Percentiles rank a stretch among this genome's conserved stretches.
Conservation (phyloP, 352 stramenopile species). For the Thalassiosira hispida region DNA sequence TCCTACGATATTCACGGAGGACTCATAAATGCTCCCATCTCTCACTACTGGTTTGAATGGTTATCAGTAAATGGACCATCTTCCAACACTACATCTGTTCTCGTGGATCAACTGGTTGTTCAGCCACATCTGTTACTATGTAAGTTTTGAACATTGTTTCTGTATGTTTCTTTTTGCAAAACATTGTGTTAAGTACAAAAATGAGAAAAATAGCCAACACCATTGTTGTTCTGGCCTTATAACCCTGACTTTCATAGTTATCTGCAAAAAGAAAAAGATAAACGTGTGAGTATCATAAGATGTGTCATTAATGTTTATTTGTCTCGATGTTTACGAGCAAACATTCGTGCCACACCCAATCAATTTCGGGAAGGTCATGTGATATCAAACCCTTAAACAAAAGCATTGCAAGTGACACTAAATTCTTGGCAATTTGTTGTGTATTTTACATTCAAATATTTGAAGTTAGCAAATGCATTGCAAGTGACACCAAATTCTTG, state of each 20-base stretch:
- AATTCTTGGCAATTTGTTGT: slow-evolving; percentile 48
- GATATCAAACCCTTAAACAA: slow-evolving; percentile 21
- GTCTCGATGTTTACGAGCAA: slow-evolving; percentile 40
- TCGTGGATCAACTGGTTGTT: slow-evolving; percentile 45
- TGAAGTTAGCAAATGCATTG: slow-evolving; percentile 43
- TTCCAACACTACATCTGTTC: slow-evolving; percentile 46
- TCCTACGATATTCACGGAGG: slow-evolving; percentile 45
- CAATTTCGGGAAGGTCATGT: slow-evolving; percentile 37
- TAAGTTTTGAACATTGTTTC: slow-evolving; percentile 10
- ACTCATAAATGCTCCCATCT: slow-evolving; percentile 47
- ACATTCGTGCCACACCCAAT: slow-evolving; percentile 38
- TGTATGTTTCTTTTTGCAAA: too few species aligned
- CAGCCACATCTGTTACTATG: slow-evolving; percentile 38
- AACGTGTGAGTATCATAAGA: too few species aligned
- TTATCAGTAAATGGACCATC: slow-evolving; percentile 39
- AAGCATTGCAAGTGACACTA: slow-evolving; percentile 31
- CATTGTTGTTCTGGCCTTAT: too few species aligned
- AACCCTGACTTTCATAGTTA: too few species aligned
- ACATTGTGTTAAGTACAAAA: too few species aligned
- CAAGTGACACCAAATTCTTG: slow-evolving; percentile 26
- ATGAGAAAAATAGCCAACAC: too few species aligned
- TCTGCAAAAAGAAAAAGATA: too few species aligned
- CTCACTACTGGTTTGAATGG: slow-evolving; percentile 54
- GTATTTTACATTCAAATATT: slow-evolving; percentile 54
- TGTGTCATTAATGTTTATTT: slow-evolving; percentile 46